Percentiles rank a stretch among this genome's conserved stretches.
These are phyloP conservation scores for Ciborinia camelliae DNA, from an alignment of 2,329 filamentous ascomycete species.

Conservation along the genomic window DNA sequence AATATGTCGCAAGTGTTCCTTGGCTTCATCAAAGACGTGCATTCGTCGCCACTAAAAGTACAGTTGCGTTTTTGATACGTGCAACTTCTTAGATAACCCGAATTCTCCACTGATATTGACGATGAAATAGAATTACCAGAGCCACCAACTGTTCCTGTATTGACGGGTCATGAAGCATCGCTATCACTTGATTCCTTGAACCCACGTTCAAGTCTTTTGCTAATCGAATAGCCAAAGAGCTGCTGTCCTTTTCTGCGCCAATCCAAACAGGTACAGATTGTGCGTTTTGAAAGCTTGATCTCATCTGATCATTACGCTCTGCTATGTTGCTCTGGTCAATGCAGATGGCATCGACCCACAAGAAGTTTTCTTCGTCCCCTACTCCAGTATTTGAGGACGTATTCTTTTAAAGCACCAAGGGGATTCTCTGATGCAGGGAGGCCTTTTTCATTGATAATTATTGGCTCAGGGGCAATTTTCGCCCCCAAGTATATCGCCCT, in stretches of 20 bases:
- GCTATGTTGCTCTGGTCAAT: constrained; percentile 30
- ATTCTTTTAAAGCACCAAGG: constrained; percentile 27
- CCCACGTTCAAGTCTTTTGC: constrained; percentile 24
- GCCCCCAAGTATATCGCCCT: constrained; percentile 28
- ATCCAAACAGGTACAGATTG: constrained; percentile 29
- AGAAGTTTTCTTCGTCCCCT: constrained; percentile 19
- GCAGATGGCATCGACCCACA: constrained; percentile 34
- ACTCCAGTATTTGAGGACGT: constrained; percentile 21
- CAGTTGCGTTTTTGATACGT: constrained; percentile 36
- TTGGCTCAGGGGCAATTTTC: background rate
- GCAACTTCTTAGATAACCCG: constrained; percentile 46
- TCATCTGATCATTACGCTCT: constrained; percentile 32
- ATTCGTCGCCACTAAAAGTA: constrained; percentile 41
- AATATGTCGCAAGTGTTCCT: constrained; percentile 29
- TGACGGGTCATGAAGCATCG: constrained; percentile 21
- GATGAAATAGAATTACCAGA: constrained; percentile 40
- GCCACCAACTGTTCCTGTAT: constrained; percentile 31
- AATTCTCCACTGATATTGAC: constrained; percentile 42
- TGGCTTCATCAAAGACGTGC: constrained; percentile 40
- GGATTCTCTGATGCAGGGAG: constrained; percentile 27
- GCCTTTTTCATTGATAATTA: constrained; percentile 21
- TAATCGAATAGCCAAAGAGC: constrained; percentile 23
- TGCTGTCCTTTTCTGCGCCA: constrained; percentile 21
- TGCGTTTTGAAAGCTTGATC: constrained; percentile 30
- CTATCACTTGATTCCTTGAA: constrained; percentile 19